Evolutionary conservation across 805 yeast genomes (phyloP).

Genomic region (Schwanniomyces polymorphus): DNA sequence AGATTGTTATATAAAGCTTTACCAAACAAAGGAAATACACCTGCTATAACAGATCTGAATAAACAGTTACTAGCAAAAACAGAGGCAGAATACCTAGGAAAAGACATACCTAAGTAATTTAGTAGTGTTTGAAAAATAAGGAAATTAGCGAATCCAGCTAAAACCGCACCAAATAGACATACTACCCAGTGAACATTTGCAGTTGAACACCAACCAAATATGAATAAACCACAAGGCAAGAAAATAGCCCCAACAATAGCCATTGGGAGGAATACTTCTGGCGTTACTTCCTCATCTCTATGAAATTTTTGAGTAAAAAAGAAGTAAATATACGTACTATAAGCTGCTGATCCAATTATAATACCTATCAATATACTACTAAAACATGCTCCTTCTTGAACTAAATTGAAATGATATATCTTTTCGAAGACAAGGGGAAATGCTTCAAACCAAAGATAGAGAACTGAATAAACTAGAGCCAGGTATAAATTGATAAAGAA

Average conservation of each 20-base stretch:
- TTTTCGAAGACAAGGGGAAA: constrained; percentile 52
- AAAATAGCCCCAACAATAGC: constrained; percentile 27
- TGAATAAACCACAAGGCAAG: constrained; percentile 32
- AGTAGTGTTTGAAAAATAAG: constrained; percentile 49
- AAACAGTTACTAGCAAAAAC: constrained; percentile 57
- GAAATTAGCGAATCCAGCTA: constrained; percentile 15
- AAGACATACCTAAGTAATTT: constrained; percentile 48
- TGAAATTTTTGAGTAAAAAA: constrained; percentile 12
- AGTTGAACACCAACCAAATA: constrained; percentile 49
- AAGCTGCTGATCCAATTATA: constrained; percentile 31
- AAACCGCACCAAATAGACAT: constrained; percentile 31
- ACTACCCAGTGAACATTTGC: constrained; percentile 47
- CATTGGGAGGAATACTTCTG: constrained; percentile 34
- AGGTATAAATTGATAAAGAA: constrained; percentile 47
- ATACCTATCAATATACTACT: constrained; percentile 44
- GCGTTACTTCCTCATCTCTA: constrained; percentile 21
- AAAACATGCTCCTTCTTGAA: constrained; percentile 35
- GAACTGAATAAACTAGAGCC: constrained; percentile 48
- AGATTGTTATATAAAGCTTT: constrained; percentile 54
- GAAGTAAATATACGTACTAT: constrained; percentile 19
- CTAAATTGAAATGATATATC: constrained; percentile 40
- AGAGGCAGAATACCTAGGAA: constrained; percentile 51
- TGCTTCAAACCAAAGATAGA: constrained; percentile 56
- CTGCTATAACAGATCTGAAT: constrained; percentile 49
- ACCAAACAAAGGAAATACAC: constrained; percentile 64